Evolutionary conservation across 2,329 filamentous ascomycete genomes (phyloP).

Genomic region (Colletotrichum liriopes): DNA sequence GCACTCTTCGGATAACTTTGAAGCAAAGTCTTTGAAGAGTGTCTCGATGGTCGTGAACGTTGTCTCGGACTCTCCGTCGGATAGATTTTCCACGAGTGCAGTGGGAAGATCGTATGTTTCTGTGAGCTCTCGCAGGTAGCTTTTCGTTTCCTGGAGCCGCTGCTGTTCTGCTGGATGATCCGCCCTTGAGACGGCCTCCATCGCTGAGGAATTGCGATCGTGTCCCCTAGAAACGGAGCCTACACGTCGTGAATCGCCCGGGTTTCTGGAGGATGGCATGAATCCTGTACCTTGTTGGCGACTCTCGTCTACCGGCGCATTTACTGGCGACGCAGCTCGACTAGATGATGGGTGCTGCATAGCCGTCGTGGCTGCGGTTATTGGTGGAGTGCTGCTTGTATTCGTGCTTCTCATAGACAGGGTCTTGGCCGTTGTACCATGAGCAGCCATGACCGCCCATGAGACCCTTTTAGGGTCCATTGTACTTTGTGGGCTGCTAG

Average conservation of each 20-base stretch:
- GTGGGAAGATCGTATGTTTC: background rate
- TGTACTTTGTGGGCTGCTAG: too few relatives aligned
- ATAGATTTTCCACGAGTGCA: background rate
- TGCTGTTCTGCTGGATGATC: background rate
- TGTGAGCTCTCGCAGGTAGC: background rate
- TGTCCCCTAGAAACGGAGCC: background rate
- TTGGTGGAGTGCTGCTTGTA: background rate
- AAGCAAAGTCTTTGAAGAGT: slow-evolving; percentile 1
- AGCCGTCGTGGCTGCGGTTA: background rate
- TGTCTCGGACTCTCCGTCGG: background rate
- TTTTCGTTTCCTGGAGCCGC: background rate
- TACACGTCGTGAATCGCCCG: background rate
- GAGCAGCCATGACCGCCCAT: background rate
- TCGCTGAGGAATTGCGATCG: too few relatives aligned
- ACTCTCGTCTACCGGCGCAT: background rate
- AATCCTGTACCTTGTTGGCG: background rate
- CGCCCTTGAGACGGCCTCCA: too few relatives aligned
- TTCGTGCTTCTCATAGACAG: background rate
- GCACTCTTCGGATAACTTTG: slow-evolving; percentile 9
- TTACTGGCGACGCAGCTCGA: background rate
- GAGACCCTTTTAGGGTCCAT: background rate
- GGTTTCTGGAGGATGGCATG: background rate
- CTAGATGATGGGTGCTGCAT: too few relatives aligned
- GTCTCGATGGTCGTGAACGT: background rate
- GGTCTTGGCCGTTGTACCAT: background rate